Conservation (phyloP, 2,329 filamentous ascomycete genomes). For the Camillea tinctor region DNA sequence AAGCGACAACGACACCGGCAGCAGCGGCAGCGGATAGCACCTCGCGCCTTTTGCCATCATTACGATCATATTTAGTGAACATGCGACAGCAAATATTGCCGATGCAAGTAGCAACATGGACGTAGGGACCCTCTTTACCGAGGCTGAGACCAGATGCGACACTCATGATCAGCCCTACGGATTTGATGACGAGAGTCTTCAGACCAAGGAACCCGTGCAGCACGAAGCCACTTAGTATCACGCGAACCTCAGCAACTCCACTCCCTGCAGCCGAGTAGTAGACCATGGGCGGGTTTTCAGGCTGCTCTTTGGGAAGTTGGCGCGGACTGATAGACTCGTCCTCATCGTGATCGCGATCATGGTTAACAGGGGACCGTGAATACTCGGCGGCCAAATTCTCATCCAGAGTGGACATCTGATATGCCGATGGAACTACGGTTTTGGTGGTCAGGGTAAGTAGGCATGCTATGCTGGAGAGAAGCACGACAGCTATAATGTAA, state of each 20-base stretch:
- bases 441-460: conserved; percentile 85
- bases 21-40: conserved; percentile 91
- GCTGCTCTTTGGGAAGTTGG: conserved; percentile 17
- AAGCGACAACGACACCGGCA: conserved; percentile 89
- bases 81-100: conserved; percentile 93
- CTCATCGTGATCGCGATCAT: conserved; percentile 40
- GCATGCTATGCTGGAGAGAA: conserved; percentile 71
- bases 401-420: conserved; percentile 83
- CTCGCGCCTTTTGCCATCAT: conserved; percentile 91
- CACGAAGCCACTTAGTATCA: conserved; percentile 97
- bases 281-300: conserved; percentile 66
- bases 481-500: conserved; percentile 71
- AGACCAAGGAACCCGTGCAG: conserved; percentile 92
- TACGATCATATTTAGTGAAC: conserved; percentile 91
- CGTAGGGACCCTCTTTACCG: conserved; percentile 92
- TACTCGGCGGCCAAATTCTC: conserved; percentile 80
- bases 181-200: conserved; percentile 84
- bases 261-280: conserved; percentile 96
- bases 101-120: conserved; percentile 95
- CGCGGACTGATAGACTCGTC: conserved; percentile 44
- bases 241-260: conserved; percentile 94
- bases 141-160: conserved; percentile 91
- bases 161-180: conserved; percentile 76
- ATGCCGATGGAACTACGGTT: conserved; percentile 86
- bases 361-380: conserved; percentile 38